Evolutionary conservation across 768 basidiomycete genomes (phyloP).

Genomic region (Mycena galericulata): DNA sequence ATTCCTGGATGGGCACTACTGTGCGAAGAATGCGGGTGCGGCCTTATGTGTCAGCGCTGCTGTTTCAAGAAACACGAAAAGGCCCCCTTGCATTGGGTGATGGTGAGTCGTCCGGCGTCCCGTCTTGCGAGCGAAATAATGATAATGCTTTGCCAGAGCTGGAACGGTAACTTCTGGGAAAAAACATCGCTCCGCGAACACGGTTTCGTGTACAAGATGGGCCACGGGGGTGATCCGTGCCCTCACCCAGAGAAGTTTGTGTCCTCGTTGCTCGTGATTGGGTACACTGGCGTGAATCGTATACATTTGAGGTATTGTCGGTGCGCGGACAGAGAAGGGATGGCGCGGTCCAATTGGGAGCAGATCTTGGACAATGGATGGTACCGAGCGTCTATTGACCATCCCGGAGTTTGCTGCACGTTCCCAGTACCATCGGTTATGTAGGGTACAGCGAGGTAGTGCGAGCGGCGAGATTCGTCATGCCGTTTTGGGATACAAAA

Average conservation of each 20-base stretch:
- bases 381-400: not conserved
- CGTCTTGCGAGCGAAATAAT: too few relatives aligned
- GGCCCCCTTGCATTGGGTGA: not conserved
- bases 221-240: not conserved
- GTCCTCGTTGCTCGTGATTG: not conserved
- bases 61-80: too few relatives aligned
- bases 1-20: too few relatives aligned
- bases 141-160: not conserved
- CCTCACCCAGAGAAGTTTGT: not conserved
- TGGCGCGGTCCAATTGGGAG: not conserved
- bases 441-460: too few relatives aligned
- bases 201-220: not conserved
- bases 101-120: not conserved
- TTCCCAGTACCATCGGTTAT: not conserved
- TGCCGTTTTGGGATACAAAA: too few relatives aligned
- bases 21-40: too few relatives aligned
- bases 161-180: not conserved
- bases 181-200: not conserved
- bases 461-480: too few relatives aligned
- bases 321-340: not conserved
- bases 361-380: not conserved
- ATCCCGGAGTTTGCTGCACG: not conserved
- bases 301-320: not conserved
- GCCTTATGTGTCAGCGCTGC: too few relatives aligned
- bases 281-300: not conserved